Evolutionary conservation across 495 filamentous ascomycete species (phyloP), one percentile per base, ranked within the genome.

Genomic region (Sordaria brevicollis): DNA sequence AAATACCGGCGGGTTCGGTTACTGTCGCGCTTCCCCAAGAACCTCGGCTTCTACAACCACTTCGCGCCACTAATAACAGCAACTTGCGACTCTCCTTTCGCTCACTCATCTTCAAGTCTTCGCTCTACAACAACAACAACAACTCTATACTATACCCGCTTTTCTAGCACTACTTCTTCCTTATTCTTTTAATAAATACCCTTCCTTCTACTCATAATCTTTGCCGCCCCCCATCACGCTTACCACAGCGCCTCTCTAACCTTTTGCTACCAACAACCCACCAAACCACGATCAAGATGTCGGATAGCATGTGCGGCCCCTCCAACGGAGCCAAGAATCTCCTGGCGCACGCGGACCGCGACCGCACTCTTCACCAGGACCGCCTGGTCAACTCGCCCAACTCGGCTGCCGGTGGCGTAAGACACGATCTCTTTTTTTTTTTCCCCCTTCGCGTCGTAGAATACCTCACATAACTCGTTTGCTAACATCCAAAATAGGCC

Each of bases 301-400:
- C 90, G 65, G 93, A 96, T 77, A 85, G 85, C 70, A 84, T 96
- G 66, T 98, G 94, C 79, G 93, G 94, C 54, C 93, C 94, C 31
- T 93, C 93, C 11, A 97, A 94, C 80, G 88, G 93, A 71, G 88
- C 95, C 41, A 91, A 95, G 76, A 91, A 87, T 74, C 90, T 97
- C 74, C 87, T 92, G 74, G 91, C 94, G 73, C 93, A 97, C 80
- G 83, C 88, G 5, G 85, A 89, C 11, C 85, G 88, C 65, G 92
- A 98, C 77, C 85, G 91, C 19, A 89, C 90, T 5, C 84, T 94
- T 54, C 93, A 97, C 74, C 94, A 96, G 79, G 94, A 97, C 75
- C 88, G 92, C 65, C 11, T 79, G 35, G 67, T 68, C 65, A 69
- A 70, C 33, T 68, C 67, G n/a, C 57, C 73, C 4, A 74, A 76